Evolutionary conservation across 2,329 filamentous ascomycete genomes (phyloP).

Genomic region (Gliomastix tumulicola): DNA sequence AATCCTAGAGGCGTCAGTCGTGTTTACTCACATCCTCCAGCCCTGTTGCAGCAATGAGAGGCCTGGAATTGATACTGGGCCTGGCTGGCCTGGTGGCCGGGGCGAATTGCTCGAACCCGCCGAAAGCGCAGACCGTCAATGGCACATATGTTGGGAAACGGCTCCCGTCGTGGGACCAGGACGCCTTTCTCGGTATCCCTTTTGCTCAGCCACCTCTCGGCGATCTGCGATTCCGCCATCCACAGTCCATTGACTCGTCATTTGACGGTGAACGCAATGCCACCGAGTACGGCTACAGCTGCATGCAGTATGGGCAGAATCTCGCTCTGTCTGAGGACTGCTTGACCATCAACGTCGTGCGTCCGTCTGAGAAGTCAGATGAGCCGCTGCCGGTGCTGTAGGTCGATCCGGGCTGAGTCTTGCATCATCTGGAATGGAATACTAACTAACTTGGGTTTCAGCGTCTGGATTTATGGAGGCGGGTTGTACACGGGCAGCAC

Average conservation of each 20-base stretch:
- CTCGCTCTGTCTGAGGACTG: constrained; percentile 43
- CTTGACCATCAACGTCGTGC: constrained; percentile 31
- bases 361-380: constrained; percentile 22
- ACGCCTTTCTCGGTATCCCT: constrained; percentile 30
- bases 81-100: no score
- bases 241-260: constrained; percentile 26
- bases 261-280: constrained; percentile 30
- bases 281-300: constrained; percentile 33
- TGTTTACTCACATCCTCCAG: no score
- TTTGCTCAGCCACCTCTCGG: constrained; percentile 29
- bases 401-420: no score
- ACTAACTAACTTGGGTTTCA: constrained; percentile 12
- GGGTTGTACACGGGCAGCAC: constrained; percentile 43
- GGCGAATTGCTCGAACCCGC: no score
- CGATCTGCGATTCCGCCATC: constrained; percentile 25
- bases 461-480: constrained; percentile 52
- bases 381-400: constrained; percentile 26
- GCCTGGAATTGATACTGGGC: no score
- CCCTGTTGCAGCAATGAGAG: no score
- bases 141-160: constrained; percentile 20
- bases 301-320: constrained; percentile 34
- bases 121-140: constrained; percentile 12
- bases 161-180: constrained; percentile 25
- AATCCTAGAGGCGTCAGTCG: no score
- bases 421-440: neutral